A percentile compares a stretch with the other conserved stretches of the same genome.
phyloP scores from a whole-genome alignment of 257 asterid genomes.

The Catharanthus roseus region DNA sequence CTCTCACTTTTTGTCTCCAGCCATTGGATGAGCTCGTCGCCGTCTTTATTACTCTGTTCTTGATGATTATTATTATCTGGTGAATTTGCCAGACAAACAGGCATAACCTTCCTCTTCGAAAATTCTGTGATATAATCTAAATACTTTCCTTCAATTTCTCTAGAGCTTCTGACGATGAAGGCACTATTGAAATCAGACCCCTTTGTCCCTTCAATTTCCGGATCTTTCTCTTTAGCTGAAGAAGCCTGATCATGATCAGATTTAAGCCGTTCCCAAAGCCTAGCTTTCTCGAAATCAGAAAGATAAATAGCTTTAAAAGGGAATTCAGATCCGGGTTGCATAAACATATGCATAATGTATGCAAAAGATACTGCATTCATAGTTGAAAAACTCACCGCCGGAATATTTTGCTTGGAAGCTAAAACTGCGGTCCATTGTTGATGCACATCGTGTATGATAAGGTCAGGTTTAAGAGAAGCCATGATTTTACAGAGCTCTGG shows the following conservation, averaged over 20 bases:
- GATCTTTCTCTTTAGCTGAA: not conserved
- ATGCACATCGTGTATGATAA: constrained; percentile 5
- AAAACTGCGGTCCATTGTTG: constrained; percentile 5
- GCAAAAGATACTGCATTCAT: not conserved
- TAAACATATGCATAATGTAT: not conserved
- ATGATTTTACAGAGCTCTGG: not conserved
- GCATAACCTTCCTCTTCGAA: not conserved
- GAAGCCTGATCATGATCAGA: not conserved
- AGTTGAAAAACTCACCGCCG: constrained; percentile 6
- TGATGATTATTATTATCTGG: not conserved
- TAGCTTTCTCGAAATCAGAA: not conserved
- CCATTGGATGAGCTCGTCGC: not conserved
- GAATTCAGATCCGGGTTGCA: not conserved
- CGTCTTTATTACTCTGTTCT: not conserved
- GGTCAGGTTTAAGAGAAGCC: constrained; percentile 14
- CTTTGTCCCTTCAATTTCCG: not conserved
- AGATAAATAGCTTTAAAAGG: constrained; percentile 11
- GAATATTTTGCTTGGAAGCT: constrained; percentile 6
- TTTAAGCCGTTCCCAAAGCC: not conserved
- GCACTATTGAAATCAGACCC: too few relatives aligned
- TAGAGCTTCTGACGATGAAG: not conserved
- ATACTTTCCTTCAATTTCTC: constrained; percentile 8
- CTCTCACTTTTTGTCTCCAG: not conserved
- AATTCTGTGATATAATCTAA: not conserved
- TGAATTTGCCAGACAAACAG: not conserved